Percentiles rank a stretch among this genome's conserved stretches.
phyloP scores from a whole-genome alignment of 2,329 filamentous ascomycete genomes.

The Didymella exigua region DNA sequence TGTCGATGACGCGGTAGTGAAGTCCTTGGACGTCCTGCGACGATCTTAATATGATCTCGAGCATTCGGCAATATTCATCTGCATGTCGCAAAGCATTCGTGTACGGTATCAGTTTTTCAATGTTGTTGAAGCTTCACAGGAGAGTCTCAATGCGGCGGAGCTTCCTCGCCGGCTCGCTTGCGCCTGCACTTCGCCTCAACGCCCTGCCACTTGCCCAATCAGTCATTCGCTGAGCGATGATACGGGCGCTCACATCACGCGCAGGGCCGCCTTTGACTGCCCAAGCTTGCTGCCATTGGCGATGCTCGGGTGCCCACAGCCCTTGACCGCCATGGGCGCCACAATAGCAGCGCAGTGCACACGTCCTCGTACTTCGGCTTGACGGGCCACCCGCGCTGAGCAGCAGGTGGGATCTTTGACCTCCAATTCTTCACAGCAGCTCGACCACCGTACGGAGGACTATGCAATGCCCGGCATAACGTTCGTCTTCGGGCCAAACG shows the following conservation, averaged over 20 bases:
- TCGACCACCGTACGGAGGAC: constrained; percentile 7
- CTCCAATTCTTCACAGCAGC: not conserved
- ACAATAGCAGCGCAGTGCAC: constrained; percentile 1
- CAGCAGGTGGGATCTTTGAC: not conserved
- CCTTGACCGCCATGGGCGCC: constrained; percentile 14
- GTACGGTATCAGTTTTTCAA: not conserved
- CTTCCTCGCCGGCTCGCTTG: constrained; percentile 6
- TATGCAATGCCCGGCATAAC: constrained; percentile 43
- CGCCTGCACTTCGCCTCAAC: constrained; percentile 10
- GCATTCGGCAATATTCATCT: not conserved
- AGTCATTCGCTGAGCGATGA: constrained; percentile 1
- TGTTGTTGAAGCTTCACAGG: not conserved
- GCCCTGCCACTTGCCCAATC: not conserved
- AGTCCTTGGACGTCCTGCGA: not conserved
- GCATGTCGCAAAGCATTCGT: not conserved
- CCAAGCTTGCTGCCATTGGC: constrained; percentile 17
- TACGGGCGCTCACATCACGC: constrained; percentile 8
- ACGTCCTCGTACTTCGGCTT: constrained; percentile 3
- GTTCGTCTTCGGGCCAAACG: constrained; percentile 45
- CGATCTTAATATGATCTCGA: not conserved
- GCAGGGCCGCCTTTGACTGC: constrained; percentile 6
- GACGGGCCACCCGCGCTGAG: constrained; percentile 16
- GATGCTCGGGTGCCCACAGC: constrained; percentile 16
- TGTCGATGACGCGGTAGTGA: not conserved
- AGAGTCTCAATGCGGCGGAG: not conserved